Evolutionary conservation across 176 grass and related monocot genomes (phyloP).

Genomic region (Elymus sibiricus): DNA sequence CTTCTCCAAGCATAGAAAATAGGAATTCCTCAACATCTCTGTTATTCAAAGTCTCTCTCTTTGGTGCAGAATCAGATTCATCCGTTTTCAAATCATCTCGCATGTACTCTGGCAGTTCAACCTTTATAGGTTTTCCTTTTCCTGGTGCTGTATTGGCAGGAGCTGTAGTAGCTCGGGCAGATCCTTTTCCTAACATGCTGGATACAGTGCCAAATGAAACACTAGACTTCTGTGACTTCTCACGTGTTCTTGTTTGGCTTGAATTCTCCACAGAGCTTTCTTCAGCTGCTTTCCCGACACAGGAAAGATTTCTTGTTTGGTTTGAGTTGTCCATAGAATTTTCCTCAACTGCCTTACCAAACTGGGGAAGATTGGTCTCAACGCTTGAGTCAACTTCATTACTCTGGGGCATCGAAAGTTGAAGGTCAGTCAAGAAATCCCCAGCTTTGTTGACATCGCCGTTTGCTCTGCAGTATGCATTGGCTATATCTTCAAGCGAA

Average conservation of each 20-base stretch:
- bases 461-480: slow-evolving; percentile 69
- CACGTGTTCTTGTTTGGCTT: slow-evolving; percentile 25
- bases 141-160: slow-evolving; percentile 33
- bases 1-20: slow-evolving; percentile 95
- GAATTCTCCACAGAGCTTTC: slow-evolving; percentile 24
- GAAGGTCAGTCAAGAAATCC: slow-evolving; percentile 61
- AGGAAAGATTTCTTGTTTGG: slow-evolving; percentile 18
- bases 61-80: slow-evolving; percentile 45
- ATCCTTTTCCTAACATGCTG: slow-evolving; percentile 63
- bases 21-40: slow-evolving; percentile 87
- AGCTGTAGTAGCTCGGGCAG: slow-evolving; percentile 15
- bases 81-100: slow-evolving; percentile 33
- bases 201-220: slow-evolving; percentile 80
- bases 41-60: slow-evolving; percentile 55
- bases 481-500: slow-evolving; percentile 81
- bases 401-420: slow-evolving; percentile 38
- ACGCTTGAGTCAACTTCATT: slow-evolving; percentile 33
- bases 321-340: slow-evolving; percentile 16
- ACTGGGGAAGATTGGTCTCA: slow-evolving; percentile 27
- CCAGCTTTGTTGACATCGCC: slow-evolving; percentile 67
- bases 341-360: slow-evolving; percentile 25
- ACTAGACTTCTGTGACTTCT: slow-evolving; percentile 57
- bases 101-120: slow-evolving; percentile 65
- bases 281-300: slow-evolving; percentile 26
- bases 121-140: slow-evolving; percentile 66